Base-by-base conservation (phyloP, 345 rosid species). In the Sisymbrium irio region DNA sequence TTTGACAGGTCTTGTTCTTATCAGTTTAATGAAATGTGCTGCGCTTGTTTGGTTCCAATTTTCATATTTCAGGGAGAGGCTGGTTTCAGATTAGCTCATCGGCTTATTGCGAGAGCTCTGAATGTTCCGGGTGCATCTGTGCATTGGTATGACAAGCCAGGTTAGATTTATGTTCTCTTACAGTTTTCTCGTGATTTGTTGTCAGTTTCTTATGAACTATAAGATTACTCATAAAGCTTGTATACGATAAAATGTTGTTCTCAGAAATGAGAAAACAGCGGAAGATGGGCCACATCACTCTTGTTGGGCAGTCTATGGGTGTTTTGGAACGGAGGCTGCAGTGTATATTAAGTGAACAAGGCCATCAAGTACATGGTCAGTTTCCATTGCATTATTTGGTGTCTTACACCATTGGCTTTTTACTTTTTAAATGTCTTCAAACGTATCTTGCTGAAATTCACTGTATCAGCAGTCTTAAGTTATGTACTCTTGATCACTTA, bases 71-170 rank as follows among this genome's bases (percentile, higher is more conserved):
- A 95, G 97, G 98, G 99, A 32, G 98, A 92, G 60, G 71, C 73
- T 65, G 98, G 98, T 75, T 92, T 90, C 73, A 68, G 39, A 54
- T 74, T 87, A 61, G 97, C 96, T 62, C 80, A 88, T 80, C 74
- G 71, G 71, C 76, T 89, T 63, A 84, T 90, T 66, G 84, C 77
- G 68, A 90, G 88, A 75, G 97, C 97, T 39, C 74, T 92, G 71
- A 36, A 54, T 44, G 79, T 85, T 59, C 88, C 83, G 3, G 96
- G 98, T 53, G 96, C 94, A 71, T 75, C 88, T 71, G 88, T 89
- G 69, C 96, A 92, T 89, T 92, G 99, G 98, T 95, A 95, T 65
- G 94, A 92, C 76, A 95, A 95, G 72, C 87, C 97, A 95, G 97
- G 99, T 90, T 73, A 67, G 86, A 58, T 54, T 41, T 11, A 5